Conservation (phyloP, 2,329 filamentous ascomycete genomes). For the Aspergillus hortae region DNA sequence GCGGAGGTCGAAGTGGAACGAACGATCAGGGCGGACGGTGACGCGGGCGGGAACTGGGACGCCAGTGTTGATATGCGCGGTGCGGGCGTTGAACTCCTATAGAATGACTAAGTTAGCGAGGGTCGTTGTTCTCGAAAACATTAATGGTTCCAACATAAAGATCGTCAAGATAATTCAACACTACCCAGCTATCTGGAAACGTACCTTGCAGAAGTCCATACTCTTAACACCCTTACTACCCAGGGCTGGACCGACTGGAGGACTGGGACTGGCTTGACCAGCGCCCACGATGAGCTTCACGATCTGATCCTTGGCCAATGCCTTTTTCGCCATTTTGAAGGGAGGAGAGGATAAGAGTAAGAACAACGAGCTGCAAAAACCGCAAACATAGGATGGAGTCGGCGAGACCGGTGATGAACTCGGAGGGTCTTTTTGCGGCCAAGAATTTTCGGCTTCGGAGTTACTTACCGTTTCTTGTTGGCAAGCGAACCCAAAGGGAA, state of each 20-base stretch:
- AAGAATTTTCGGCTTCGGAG: constrained; percentile 17
- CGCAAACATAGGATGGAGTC: not conserved
- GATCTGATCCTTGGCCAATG: constrained; percentile 62
- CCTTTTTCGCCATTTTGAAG: constrained; percentile 49
- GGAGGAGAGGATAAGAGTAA: constrained; percentile 13
- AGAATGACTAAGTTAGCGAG: constrained; percentile 4
- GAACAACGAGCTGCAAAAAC: not conserved
- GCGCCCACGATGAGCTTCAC: constrained; percentile 98
- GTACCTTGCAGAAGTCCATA: constrained; percentile 98
- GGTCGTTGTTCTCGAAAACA: not conserved
- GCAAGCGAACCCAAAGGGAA: constrained; percentile 7
- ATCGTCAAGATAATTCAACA: not conserved
- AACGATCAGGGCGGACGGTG: constrained; percentile 85
- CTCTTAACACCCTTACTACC: constrained; percentile 98
- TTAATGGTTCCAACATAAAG: not conserved
- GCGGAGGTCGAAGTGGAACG: constrained; percentile 88
- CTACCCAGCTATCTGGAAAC: constrained; percentile 3
- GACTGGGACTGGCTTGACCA: constrained; percentile 89
- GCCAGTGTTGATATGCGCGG: constrained; percentile 74
- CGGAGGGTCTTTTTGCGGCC: constrained; percentile 9
- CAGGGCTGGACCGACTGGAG: constrained; percentile 91
- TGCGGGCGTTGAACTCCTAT: constrained; percentile 96
- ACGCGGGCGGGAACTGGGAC: constrained; percentile 89
- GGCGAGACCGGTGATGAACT: not conserved
- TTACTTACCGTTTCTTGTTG: constrained; percentile 13